Conservation (phyloP, 805 yeast species). For the Lachancea cidri region DNA sequence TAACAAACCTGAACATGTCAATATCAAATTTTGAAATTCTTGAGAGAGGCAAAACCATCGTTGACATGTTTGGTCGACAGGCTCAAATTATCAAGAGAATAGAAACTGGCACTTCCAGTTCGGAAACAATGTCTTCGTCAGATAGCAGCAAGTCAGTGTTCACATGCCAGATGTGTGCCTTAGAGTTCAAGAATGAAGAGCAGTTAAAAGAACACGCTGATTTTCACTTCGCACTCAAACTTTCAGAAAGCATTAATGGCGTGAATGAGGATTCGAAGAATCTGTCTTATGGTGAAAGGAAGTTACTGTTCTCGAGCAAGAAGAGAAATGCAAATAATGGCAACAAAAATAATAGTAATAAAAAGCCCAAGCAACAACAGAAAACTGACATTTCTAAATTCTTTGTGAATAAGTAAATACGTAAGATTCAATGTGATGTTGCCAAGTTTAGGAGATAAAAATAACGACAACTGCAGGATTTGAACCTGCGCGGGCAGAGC, state of each 20-base stretch:
- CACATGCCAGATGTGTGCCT: slow-evolving; percentile 20
- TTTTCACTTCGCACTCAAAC: slow-evolving; percentile 47
- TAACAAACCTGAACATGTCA: slow-evolving; percentile 45
- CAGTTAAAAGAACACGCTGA: slow-evolving; percentile 45
- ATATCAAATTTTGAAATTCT: slow-evolving; percentile 50
- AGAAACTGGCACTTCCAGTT: background rate
- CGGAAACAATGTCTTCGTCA: background rate
- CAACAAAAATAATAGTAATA: background rate
- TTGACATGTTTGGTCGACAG: slow-evolving; percentile 32
- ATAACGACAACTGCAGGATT: slow-evolving; percentile 13
- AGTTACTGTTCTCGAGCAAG: slow-evolving; percentile 18
- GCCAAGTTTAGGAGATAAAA: background rate
- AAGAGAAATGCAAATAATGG: slow-evolving; percentile 1
- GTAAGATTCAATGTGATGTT: background rate
- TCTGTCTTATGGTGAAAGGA: slow-evolving; percentile 27
- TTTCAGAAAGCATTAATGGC: slow-evolving; percentile 42
- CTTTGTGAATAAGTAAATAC: background rate
- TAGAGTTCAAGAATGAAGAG: slow-evolving; percentile 12
- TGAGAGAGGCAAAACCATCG: slow-evolving; percentile 28
- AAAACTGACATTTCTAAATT: background rate
- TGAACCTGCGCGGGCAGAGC: slow-evolving; percentile 47
- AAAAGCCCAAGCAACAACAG: background rate
- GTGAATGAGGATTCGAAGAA: slow-evolving; percentile 20
- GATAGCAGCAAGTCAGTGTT: background rate
- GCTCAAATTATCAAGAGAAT: slow-evolving; percentile 5